These are phyloP conservation scores for Phytophthora sansomeana DNA, from an alignment of 352 stramenopile species.

Conservation along the genomic window DNA sequence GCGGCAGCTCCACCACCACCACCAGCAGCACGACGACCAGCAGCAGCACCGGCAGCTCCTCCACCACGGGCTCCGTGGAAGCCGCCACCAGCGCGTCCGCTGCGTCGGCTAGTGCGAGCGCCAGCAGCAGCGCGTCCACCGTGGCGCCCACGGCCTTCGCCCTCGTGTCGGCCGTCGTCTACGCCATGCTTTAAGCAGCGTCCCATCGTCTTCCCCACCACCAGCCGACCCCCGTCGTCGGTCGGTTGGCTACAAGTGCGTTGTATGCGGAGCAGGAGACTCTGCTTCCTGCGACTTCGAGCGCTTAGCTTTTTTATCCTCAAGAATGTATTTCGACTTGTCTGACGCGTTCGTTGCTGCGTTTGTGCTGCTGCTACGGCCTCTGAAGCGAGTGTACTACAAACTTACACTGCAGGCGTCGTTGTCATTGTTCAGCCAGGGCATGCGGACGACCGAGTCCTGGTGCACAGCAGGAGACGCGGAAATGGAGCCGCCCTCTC, in stretches of 20 bases:
- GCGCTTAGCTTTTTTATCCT: slow-evolving; percentile 23
- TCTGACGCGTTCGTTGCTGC: slow-evolving; percentile 22
- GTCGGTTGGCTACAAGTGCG: slow-evolving; percentile 5
- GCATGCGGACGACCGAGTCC: too few species aligned
- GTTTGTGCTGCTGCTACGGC: too few species aligned
- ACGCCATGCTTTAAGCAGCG: slow-evolving; percentile 47
- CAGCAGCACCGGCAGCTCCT: neutral
- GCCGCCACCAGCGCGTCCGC: slow-evolving; percentile 17
- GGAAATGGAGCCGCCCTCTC: slow-evolving; percentile 2
- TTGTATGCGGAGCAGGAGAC: slow-evolving; percentile 6
- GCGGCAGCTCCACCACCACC: slow-evolving; percentile 13
- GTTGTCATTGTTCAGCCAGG: slow-evolving; percentile 2
- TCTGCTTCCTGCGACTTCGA: slow-evolving; percentile 1
- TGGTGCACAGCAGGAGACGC: slow-evolving; percentile 5
- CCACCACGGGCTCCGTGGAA: slow-evolving; percentile 10
- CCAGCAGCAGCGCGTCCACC: slow-evolving; percentile 34
- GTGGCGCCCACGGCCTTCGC: slow-evolving; percentile 36
- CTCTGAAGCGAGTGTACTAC: too few species aligned
- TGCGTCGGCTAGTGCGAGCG: slow-evolving; percentile 25
- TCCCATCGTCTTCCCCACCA: slow-evolving; percentile 13
- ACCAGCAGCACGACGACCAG: slow-evolving; percentile 29
- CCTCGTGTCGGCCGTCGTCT: slow-evolving; percentile 38
- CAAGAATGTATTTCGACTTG: slow-evolving; percentile 33
- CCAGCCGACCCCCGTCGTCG: slow-evolving; percentile 1
- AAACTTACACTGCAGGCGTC: neutral